Evolutionary conservation across 805 yeast genomes (phyloP).

Genomic region (Yarrowia sp.): DNA sequence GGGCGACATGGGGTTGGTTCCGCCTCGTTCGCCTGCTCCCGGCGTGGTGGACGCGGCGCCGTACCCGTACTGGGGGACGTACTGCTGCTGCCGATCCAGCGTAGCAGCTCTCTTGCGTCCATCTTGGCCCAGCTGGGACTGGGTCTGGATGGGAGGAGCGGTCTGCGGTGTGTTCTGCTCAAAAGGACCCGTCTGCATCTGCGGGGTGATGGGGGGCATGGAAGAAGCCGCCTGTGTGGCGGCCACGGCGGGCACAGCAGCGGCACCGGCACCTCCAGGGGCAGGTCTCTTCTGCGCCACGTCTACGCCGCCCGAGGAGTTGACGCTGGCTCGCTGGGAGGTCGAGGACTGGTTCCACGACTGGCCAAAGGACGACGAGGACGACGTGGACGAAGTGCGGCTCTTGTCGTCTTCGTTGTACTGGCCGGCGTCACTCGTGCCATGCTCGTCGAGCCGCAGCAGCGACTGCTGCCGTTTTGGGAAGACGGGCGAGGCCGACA

Average conservation of each 20-base stretch:
- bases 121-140: not conserved
- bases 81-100: constrained; percentile 18
- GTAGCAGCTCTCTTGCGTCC: constrained; percentile 23
- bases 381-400: constrained; percentile 9
- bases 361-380: constrained; percentile 12
- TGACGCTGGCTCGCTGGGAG: not conserved
- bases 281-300: not conserved
- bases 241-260: not conserved
- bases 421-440: not conserved
- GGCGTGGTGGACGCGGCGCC: too few relatives aligned
- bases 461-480: constrained; percentile 18
- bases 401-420: not conserved
- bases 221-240: not conserved
- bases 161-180: constrained; percentile 15
- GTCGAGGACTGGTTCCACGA: constrained; percentile 5
- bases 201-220: not conserved
- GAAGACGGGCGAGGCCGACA: constrained; percentile 3
- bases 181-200: constrained; percentile 8
- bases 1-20: too few relatives aligned
- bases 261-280: not conserved
- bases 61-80: not conserved
- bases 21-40: too few relatives aligned
- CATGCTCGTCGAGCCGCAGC: not conserved
- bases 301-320: not conserved
- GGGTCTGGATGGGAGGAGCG: constrained; percentile 8